These are phyloP conservation scores for Xerocomus minutiporus DNA, from an alignment of 1,284 basidiomycete genomes.

Conservation along the genomic window DNA sequence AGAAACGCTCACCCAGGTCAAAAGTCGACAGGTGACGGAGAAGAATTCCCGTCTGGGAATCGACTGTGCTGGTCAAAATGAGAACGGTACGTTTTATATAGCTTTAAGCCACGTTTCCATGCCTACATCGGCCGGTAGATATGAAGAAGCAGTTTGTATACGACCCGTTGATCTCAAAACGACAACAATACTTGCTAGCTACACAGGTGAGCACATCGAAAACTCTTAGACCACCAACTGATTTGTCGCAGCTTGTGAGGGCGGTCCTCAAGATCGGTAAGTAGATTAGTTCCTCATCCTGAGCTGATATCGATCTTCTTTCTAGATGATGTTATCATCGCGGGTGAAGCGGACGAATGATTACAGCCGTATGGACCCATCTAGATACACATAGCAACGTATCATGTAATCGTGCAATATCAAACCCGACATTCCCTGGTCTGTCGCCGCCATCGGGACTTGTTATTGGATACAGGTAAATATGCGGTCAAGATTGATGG, in stretches of 20 bases:
- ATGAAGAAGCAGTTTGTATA: conserved; percentile 98
- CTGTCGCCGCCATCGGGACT: too few species aligned
- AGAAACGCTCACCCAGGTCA: conserved; percentile 92
- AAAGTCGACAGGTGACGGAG: conserved; percentile 90
- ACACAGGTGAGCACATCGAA: conserved; percentile 67
- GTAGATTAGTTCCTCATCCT: background rate
- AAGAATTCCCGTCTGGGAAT: conserved; percentile 84
- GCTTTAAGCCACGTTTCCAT: background rate
- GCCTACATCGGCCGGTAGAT: conserved; percentile 48
- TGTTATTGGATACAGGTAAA: too few species aligned
- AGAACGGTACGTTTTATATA: conserved; percentile 63
- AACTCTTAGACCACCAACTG: background rate
- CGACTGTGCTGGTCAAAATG: conserved; percentile 83
- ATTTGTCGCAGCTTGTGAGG: conserved; percentile 26
- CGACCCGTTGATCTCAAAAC: conserved; percentile 94
- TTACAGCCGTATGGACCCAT: conserved; percentile 6
- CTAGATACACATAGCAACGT: conserved; percentile 23
- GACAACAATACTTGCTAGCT: conserved; percentile 96
- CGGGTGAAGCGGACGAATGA: conserved; percentile 31
- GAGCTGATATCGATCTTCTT: conserved; percentile 3
- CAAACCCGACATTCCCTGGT: background rate
- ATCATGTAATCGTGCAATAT: conserved; percentile 25
- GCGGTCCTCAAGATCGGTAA: conserved; percentile 34
- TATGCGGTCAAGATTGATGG: too few species aligned
- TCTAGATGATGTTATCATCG: conserved; percentile 30